Evolutionary conservation across 164 flowering plant genomes (phyloP), one percentile per base, ranked within the genome.

Genomic region (Cinnamomum chago): DNA sequence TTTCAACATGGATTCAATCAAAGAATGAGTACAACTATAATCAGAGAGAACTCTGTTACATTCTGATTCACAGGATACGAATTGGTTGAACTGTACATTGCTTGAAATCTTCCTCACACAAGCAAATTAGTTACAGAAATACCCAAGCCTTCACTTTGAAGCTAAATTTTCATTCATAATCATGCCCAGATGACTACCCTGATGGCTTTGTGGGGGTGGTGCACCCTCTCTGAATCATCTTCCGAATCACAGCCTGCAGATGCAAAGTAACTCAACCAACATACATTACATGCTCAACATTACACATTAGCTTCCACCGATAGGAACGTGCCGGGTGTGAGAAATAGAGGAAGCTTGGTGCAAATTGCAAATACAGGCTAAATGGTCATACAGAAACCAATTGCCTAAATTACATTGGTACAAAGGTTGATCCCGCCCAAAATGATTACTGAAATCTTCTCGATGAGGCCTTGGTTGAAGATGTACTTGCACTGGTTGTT

Each of bases 361-460:
- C n/a, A 55, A 55, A 15, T 55, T 55, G 60, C 17, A 55, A 55
- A 55, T 55, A 55, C 5, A 17, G 60, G 60, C n/a, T 20, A 55
- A 55, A 55, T 15, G 60, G 60, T 55, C 17, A 17, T 14, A 20
- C n/a, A 64, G 24, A 23, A 64, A 13, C 15, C 64, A n/a, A 64
- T 9, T 67, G 9, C n/a, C n/a, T 33, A 5, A 67, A 25, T 5
- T 10, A 30, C 20, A 15, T 28, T 10, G 35, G 69, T 67, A 67
- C n/a, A 20, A 18, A 28, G 13, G 47, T 18, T 22, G 67, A n/a
- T 24, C 67, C 67, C 5, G 6, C 27, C 28, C 15, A 64, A 25
- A 64, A 28, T 67, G 69, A 33, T 35, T 7, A 10, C 71, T 72
- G 73, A 74, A 77, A 74, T 62, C 77, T 70, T 67, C 23, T 66